Percentiles rank a stretch among this genome's conserved stretches.
These are phyloP conservation scores for Diacronema lutheri DNA, from an alignment of 78 protist genomes.

Conservation along the genomic window DNA sequence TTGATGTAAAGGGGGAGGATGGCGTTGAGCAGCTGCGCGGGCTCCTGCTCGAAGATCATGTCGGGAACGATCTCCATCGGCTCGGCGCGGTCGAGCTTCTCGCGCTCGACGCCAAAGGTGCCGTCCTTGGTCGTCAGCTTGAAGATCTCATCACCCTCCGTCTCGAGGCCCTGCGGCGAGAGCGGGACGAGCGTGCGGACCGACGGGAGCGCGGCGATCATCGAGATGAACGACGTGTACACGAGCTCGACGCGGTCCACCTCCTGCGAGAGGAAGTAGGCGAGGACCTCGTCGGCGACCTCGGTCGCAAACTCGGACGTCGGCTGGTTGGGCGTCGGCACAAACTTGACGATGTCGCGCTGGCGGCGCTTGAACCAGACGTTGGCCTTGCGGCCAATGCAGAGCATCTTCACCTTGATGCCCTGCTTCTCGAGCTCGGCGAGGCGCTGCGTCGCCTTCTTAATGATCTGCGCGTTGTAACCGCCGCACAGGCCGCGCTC, in stretches of 20 bases:
- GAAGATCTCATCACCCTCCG: conserved; percentile 55
- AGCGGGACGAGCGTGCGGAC: conserved; percentile 50
- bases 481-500: conserved; percentile 61
- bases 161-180: conserved; percentile 34
- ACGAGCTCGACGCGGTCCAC: conserved; percentile 50
- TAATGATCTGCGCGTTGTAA: conserved; percentile 46
- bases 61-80: conserved; percentile 15
- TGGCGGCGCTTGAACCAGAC: conserved; percentile 25
- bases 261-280: conserved; percentile 31
- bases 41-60: conserved; percentile 47
- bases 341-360: not conserved
- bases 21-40: conserved; percentile 35
- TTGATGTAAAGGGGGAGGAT: conserved; percentile 52
- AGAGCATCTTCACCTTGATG: conserved; percentile 21
- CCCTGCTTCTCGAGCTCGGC: conserved; percentile 29
- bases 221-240: conserved; percentile 48
- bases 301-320: conserved; percentile 24
- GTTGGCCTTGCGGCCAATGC: conserved; percentile 38
- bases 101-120: not conserved
- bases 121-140: conserved; percentile 40
- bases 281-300: conserved; percentile 35
- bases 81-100: not conserved
- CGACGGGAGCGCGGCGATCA: conserved; percentile 34
- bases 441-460: conserved; percentile 27
- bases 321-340: conserved; percentile 1